Evolutionary conservation across 257 asterid genomes (phyloP).

Genomic region (Solanum corneliomulleri): DNA sequence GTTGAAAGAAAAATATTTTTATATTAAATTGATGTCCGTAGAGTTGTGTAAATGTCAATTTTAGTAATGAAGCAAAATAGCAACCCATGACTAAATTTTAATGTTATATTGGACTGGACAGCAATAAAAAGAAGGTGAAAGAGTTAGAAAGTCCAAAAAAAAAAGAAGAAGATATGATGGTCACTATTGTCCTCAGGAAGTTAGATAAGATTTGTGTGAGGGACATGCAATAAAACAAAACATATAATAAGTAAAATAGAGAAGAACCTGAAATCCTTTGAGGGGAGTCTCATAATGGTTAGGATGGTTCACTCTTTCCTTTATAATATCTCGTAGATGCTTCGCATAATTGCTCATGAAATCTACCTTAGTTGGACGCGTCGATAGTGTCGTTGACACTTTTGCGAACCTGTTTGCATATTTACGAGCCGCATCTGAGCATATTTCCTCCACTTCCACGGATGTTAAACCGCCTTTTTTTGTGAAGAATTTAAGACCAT

Average conservation of each 20-base stretch:
- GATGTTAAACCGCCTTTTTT: slow-evolving; percentile 80
- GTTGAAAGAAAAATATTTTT: neutral
- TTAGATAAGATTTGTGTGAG: slow-evolving; percentile 4
- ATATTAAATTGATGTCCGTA: neutral
- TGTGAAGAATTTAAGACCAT: slow-evolving; percentile 78
- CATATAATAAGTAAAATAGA: neutral
- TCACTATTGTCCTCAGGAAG: neutral
- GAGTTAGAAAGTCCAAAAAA: neutral
- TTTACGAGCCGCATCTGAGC: slow-evolving; percentile 63
- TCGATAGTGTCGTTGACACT: slow-evolving; percentile 41
- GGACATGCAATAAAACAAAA: neutral
- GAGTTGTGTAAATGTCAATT: neutral
- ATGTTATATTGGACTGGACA: too few relatives aligned
- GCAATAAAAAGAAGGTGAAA: neutral
- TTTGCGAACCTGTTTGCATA: slow-evolving; percentile 57
- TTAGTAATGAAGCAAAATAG: neutral
- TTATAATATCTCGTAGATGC: slow-evolving; percentile 65
- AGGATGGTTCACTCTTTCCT: slow-evolving; percentile 70
- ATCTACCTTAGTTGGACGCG: slow-evolving; percentile 36
- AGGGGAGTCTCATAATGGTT: slow-evolving; percentile 59
- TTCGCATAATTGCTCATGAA: slow-evolving; percentile 70
- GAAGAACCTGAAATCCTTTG: slow-evolving; percentile 64
- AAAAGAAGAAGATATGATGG: neutral
- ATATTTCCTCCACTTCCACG: slow-evolving; percentile 64
- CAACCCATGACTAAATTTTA: neutral